Evolutionary conservation across 2,329 filamentous ascomycete species (phyloP), one percentile per base, ranked within the genome.

Genomic region (Septoria linicola): DNA sequence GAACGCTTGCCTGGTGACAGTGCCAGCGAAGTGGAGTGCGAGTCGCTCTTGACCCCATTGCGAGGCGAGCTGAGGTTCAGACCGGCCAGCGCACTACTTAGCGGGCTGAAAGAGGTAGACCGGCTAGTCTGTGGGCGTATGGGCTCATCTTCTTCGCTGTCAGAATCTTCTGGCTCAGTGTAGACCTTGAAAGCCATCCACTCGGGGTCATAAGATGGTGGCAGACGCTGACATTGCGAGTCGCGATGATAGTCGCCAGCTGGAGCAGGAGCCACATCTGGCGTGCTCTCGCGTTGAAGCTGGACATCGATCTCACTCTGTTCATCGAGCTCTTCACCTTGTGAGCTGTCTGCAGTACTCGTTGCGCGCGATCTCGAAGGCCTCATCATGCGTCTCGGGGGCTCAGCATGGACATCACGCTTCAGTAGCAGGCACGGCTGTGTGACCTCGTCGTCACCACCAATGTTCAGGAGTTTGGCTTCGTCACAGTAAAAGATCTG

Each of bases 161-260:
- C 60, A 4, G 58, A 59, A 21, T 62, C 59, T 2, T 82, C 77
- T 21, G 77, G 73, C 61, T 88, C 84, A 13, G 81, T 80, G 65
- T 85, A 93, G 1, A 96, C 88, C 66, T 96, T 89, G 13, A 96
- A 82, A 0, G 91, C 91, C 58, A 96, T 81, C 91, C 91, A 96
- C 69, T 95, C 91, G 0, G 87, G 83, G 60, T 96, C 91, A 0
- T 96, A 75, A 53, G 90, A 86, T 1, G 78, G 76, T 0, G 58
- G 55, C 8, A 60, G 42, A 4, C 57, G 53, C 50, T 50, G 54
- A 4, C 11, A 19, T 27, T 37, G 36, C 16, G 34, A 21, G 7
- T 3, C 20, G 35, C 16, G 19, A 14, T 37, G 14, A 13, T 36
- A 8, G 7, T 10, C 20, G 11, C 21, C 35, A 5, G 46, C 30